Evolutionary conservation across 1,284 basidiomycete species (phyloP), one percentile per base, ranked within the genome.

Genomic region (Afroboletus lepidellus): DNA sequence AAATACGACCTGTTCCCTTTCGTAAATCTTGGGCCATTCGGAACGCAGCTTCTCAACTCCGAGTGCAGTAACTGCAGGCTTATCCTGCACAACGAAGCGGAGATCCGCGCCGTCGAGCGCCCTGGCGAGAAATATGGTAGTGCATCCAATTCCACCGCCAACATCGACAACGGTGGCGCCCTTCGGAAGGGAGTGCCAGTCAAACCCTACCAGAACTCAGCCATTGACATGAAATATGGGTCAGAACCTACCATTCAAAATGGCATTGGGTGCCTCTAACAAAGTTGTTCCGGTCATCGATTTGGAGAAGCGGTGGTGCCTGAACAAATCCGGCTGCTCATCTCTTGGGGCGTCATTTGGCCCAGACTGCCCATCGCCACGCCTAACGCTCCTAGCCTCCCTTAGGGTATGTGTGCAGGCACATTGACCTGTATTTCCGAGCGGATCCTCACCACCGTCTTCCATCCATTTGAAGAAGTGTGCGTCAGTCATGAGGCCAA

Each of bases 121-220:
- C 39, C 77, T 77, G 18, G 82, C 84, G 20, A 90, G 77, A 38
- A 81, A 57, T 79, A 90, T 82, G 20, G 77, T 80, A 1, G 84
- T 83, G n/a, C 82, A 83, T 9, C 87, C 88, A 39, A 87, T 85
- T 1, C 87, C 87, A 8, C 87, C 86, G 0, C 87, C 87, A 2
- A 90, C 86, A 57, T 90, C 87, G 3, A 90, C 83, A 25, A 90
- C 70, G 8, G 79, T 67, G 37, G 82, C 79, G 3, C 77, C 77
- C n/a, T 62, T 69, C 3, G 76, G 75, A 18, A 90, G 72, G 6
- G 75, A 72, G 16, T 72, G 67, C 82, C 87, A 89, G 53, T 83
- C 80, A 59, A 86, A 87, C 7, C 77, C 85, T 87, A 56, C 37
- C 43, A 38, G 23, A 51, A 48, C 37, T 57, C 50, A 64, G 45